A percentile compares a stretch with the other conserved stretches of the same genome.
These are phyloP conservation scores for Strigomonas galati DNA, from an alignment of 208 protist genomes.

Conservation along the genomic window DNA sequence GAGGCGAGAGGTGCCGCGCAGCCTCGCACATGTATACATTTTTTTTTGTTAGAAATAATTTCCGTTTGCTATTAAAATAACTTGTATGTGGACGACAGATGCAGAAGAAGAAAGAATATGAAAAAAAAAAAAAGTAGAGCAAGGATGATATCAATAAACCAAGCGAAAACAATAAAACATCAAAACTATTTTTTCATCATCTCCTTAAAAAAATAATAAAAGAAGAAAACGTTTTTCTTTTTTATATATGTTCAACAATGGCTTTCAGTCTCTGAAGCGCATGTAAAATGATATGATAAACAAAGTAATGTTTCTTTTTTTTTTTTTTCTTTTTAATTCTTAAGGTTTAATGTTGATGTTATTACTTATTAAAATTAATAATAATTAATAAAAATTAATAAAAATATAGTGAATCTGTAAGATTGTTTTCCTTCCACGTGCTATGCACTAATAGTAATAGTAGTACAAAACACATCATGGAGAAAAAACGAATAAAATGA, in stretches of 20 bases:
- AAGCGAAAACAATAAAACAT: conserved; percentile 14
- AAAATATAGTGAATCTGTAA: background rate
- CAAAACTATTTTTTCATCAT: background rate
- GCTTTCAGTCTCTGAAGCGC: background rate
- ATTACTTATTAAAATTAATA: no score
- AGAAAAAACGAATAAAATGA: conserved; percentile 11
- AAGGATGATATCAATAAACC: conserved; percentile 5
- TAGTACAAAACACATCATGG: conserved; percentile 9
- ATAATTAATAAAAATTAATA: conserved; percentile 11
- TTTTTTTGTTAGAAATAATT: no score
- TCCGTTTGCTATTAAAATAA: no score
- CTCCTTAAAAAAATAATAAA: background rate
- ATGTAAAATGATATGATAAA: background rate
- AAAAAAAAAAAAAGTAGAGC: conserved; percentile 3
- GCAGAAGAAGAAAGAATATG: background rate
- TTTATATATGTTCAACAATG: no score
- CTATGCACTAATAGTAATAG: background rate
- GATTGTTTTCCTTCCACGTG: background rate
- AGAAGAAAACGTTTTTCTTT: conserved; percentile 5
- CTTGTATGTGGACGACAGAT: no score
- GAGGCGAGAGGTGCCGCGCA: no score
- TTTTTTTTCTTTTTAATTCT: no score
- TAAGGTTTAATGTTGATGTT: no score
- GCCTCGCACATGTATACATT: no score
- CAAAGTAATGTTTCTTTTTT: no score